Percentiles rank a stretch among this genome's conserved stretches.
These are phyloP conservation scores for Diaporthe sp. DNA, from an alignment of 2,329 filamentous ascomycete genomes.

Conservation along the genomic window DNA sequence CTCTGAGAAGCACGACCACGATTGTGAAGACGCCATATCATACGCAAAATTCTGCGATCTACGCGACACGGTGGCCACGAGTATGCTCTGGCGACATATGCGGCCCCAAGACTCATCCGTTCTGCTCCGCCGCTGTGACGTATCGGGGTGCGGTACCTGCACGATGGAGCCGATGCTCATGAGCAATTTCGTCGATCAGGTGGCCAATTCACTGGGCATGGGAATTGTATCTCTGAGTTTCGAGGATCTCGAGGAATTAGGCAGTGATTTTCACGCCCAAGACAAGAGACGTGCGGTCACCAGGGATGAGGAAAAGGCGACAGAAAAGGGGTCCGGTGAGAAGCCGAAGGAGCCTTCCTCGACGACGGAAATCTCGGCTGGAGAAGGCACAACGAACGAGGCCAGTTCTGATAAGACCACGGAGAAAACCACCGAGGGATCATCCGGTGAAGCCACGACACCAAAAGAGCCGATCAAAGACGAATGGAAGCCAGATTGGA, in stretches of 20 bases:
- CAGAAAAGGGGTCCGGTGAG: background rate
- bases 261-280: background rate
- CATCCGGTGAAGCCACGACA: background rate
- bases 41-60: slow-evolving; percentile 4
- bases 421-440: background rate
- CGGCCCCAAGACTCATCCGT: background rate
- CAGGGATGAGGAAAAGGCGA: background rate
- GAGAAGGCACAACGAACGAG: too few relatives aligned
- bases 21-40: slow-evolving; percentile 15
- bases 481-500: slow-evolving; percentile 2
- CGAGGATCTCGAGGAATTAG: slow-evolving; percentile 1
- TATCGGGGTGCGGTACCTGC: background rate
- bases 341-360: background rate
- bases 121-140: background rate
- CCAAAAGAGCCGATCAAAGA: background rate
- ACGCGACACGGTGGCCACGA: background rate
- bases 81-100: background rate
- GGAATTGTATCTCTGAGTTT: background rate
- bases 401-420: background rate
- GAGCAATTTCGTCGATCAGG: background rate
- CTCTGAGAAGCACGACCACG: background rate
- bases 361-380: background rate
- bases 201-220: background rate
- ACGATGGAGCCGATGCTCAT: background rate
- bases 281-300: background rate